Conservation (phyloP, 2,329 filamentous ascomycete genomes). For the Trichoderma sp. region DNA sequence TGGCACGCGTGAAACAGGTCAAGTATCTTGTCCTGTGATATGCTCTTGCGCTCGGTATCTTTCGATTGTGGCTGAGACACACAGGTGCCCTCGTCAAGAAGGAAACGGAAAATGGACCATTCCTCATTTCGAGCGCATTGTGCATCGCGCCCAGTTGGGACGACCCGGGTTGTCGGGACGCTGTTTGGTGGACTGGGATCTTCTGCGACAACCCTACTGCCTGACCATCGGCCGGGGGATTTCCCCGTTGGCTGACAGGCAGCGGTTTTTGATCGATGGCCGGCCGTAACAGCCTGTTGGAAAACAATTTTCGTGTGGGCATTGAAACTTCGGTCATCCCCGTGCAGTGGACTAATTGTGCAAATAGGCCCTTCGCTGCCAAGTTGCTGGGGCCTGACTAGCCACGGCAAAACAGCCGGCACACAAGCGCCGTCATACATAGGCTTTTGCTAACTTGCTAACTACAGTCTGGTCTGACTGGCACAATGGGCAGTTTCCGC, state of each 20-base stretch:
- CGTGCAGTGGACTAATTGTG: constrained; percentile 18
- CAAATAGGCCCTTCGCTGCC: constrained; percentile 12
- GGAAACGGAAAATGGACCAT: not conserved
- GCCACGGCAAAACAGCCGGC: constrained; percentile 22
- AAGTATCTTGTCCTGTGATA: constrained; percentile 19
- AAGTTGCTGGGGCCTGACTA: constrained; percentile 11
- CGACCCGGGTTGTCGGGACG: constrained; percentile 29
- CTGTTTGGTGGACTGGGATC: constrained; percentile 10
- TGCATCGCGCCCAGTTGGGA: constrained; percentile 8
- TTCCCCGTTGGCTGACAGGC: constrained; percentile 2
- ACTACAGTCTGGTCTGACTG: constrained; percentile 13
- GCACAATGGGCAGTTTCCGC: constrained; percentile 5
- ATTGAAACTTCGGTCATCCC: constrained; percentile 27
- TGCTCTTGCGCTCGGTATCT: constrained; percentile 17
- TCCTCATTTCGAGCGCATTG: constrained; percentile 20
- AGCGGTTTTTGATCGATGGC: constrained; percentile 23
- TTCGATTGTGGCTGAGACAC: constrained; percentile 27
- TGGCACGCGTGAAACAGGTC: constrained; percentile 2
- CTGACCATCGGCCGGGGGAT: constrained; percentile 9
- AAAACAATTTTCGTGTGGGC: constrained; percentile 4
- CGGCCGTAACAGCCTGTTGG: not conserved
- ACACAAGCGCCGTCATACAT: constrained; percentile 7
- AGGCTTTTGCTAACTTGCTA: constrained; percentile 17
- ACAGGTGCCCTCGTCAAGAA: not conserved
- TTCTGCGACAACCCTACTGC: constrained; percentile 13